Percentiles rank a stretch among this genome's conserved stretches.
phyloP scores from a whole-genome alignment of 2,329 filamentous ascomycete genomes.

The Plectosphaerella cucumerina region DNA sequence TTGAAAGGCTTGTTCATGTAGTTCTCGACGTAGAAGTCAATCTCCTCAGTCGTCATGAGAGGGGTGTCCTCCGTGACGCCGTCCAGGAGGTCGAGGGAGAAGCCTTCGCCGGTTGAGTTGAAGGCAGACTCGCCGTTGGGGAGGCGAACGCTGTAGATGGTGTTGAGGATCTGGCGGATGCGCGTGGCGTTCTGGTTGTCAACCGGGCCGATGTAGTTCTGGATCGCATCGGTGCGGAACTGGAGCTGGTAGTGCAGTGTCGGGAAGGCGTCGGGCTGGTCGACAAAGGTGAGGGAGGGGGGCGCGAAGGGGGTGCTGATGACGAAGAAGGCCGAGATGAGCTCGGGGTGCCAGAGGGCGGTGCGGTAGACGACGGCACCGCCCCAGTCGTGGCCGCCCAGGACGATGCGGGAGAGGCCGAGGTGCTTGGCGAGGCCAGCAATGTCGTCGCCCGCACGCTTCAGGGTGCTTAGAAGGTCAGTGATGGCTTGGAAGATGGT shows the following conservation, averaged over 20 bases:
- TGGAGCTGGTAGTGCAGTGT: constrained; percentile 74
- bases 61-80: constrained; percentile 43
- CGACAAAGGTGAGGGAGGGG: constrained; percentile 45
- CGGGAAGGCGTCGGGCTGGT: constrained; percentile 48
- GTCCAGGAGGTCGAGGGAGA: constrained; percentile 54
- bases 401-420: constrained; percentile 50
- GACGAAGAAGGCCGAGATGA: constrained; percentile 66
- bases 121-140: constrained; percentile 31
- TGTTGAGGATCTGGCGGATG: constrained; percentile 61
- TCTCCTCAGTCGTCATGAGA: constrained; percentile 62
- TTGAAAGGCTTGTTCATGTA: constrained; percentile 58
- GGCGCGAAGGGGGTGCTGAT: constrained; percentile 67
- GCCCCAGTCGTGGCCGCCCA: constrained; percentile 85
- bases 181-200: constrained; percentile 50
- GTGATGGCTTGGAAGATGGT: not conserved
- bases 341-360: constrained; percentile 62
- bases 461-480: constrained; percentile 52
- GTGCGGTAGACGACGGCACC: constrained; percentile 67
- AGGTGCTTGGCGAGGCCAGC: constrained; percentile 57
- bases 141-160: constrained; percentile 60
- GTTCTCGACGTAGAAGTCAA: constrained; percentile 72
- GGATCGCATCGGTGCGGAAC: constrained; percentile 56
- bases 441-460: constrained; percentile 67
- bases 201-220: too few relatives aligned
- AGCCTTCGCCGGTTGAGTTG: constrained; percentile 24